Base-by-base conservation (phyloP, 2,329 filamentous ascomycete species). In the Microdochium bolleyi region DNA sequence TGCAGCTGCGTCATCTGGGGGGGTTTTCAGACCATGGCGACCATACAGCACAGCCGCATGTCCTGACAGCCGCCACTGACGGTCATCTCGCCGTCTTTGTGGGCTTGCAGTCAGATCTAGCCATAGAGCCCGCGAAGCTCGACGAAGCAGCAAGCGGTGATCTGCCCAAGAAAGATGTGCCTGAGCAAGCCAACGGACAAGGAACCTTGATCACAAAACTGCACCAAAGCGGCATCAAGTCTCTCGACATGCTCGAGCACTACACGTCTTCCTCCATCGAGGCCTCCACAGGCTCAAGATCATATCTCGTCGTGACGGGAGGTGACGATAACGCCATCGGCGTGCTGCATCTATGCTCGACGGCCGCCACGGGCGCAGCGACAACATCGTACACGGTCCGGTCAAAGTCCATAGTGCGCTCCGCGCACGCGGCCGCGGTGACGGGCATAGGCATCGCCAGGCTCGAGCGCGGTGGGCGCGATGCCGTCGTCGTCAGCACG, bases 251-350 rank as follows among this genome's bases (percentile, higher is more conserved):
- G 50, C 56, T 60, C 14, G 37, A 54, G 19, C 24, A 11, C 19
- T 3, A 13, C 11, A 30, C 48, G 11, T n/a, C 24, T n/a, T n/a
- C n/a, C n/a, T n/a, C n/a, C n/a, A n/a, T n/a, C n/a, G n/a, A n/a
- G 27, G 25, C 49, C 54, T 50, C 25, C 51, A 74, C 14, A 58
- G 62, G 19, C 56, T 64, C 27, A 60, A 59, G n/a, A 58, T 68
- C 51, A 59, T 72, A 58, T 58, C 56, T 88, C 1, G 63, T 95
- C 19, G 67, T 89, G 3, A 91, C 89, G 0, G 90, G 89, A 24
- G 91, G 94, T 22, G 94, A 99, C 61, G 94, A 97, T 67, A 94
- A 94, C 56, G 86, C 87, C 3, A 67, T 97, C 0, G 85, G 80
- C 0, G 52, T 69, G 8, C 44, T 53, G 32, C 64, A 59, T 38